Evolutionary conservation across 1,284 basidiomycete species (phyloP).

Genomic region (Melanopsichium pennsylvanicum): DNA sequence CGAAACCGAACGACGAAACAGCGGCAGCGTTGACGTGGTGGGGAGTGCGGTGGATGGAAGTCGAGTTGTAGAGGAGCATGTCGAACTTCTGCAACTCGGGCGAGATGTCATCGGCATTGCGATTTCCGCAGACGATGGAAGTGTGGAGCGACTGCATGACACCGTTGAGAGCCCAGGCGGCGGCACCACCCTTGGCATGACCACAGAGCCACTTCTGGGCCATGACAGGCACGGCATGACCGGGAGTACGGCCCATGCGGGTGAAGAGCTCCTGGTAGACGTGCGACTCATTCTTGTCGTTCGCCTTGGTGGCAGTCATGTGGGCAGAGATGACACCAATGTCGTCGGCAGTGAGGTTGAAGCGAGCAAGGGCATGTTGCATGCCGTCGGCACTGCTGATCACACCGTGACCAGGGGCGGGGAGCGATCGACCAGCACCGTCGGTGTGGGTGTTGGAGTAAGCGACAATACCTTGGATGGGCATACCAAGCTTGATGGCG

Average conservation of each 20-base stretch:
- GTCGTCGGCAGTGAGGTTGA: conserved; percentile 91
- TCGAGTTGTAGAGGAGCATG: conserved; percentile 95
- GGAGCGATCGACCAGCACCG: conserved; percentile 92
- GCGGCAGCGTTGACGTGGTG: conserved; percentile 58
- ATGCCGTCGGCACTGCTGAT: conserved; percentile 71
- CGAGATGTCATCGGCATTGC: conserved; percentile 80
- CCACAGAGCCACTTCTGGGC: conserved; percentile 84
- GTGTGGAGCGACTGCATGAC: conserved; percentile 84
- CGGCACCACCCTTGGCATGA: conserved; percentile 69
- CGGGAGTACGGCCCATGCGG: conserved; percentile 83
- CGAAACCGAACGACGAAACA: conserved; percentile 95
- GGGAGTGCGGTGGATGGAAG: conserved; percentile 73
- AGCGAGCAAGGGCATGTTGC: conserved; percentile 91
- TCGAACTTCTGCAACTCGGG: conserved; percentile 88
- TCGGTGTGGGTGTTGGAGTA: conserved; percentile 95
- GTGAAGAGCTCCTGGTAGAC: conserved; percentile 96
- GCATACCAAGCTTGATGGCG: conserved; percentile 89
- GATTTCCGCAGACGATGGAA: conserved; percentile 94
- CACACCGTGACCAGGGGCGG: conserved; percentile 67
- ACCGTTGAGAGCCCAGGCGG: conserved; percentile 96
- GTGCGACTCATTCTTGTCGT: conserved; percentile 97
- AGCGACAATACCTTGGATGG: conserved; percentile 89
- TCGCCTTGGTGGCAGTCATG: conserved; percentile 94
- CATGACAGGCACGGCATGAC: conserved; percentile 94
- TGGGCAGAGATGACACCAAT: conserved; percentile 83